phyloP scores from a whole-genome alignment of 352 stramenopile species.

The Globisporangium iwayamae region DNA sequence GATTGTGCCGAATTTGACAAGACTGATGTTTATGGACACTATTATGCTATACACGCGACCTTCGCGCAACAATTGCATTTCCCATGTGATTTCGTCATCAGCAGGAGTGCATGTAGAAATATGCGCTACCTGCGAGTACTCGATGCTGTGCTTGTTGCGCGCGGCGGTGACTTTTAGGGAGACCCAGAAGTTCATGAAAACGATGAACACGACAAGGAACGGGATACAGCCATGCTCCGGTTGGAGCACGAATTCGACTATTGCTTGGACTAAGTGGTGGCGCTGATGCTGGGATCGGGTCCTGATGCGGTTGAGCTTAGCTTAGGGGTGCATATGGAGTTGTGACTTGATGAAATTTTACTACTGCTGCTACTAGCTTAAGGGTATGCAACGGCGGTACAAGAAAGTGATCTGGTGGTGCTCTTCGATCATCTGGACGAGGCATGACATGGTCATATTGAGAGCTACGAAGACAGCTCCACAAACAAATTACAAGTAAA shows the following conservation, averaged over 20 bases:
- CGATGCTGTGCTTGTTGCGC: slow-evolving; percentile 7
- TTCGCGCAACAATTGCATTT: not conserved
- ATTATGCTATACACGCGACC: not conserved
- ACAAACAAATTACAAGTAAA: not conserved
- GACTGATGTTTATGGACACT: not conserved
- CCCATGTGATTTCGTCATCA: not conserved
- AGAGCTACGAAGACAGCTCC: not conserved
- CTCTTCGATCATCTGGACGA: not conserved
- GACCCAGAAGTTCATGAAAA: slow-evolving; percentile 27
- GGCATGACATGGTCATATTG: not conserved
- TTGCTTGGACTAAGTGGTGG: not conserved
- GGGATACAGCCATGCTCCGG: not conserved
- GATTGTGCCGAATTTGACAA: not conserved
- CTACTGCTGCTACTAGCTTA: not conserved
- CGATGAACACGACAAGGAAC: not conserved
- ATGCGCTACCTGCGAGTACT: not conserved
- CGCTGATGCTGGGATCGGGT: not conserved
- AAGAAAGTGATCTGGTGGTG: not conserved
- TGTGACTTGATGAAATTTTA: not conserved
- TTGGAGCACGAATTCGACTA: not conserved
- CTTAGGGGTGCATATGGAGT: not conserved
- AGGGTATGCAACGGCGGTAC: not conserved
- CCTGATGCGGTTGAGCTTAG: not conserved
- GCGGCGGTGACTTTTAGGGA: slow-evolving; percentile 36
- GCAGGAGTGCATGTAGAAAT: not conserved